Base-by-base conservation (phyloP, 2,329 filamentous ascomycete genomes). In the Alternaria sp. region DNA sequence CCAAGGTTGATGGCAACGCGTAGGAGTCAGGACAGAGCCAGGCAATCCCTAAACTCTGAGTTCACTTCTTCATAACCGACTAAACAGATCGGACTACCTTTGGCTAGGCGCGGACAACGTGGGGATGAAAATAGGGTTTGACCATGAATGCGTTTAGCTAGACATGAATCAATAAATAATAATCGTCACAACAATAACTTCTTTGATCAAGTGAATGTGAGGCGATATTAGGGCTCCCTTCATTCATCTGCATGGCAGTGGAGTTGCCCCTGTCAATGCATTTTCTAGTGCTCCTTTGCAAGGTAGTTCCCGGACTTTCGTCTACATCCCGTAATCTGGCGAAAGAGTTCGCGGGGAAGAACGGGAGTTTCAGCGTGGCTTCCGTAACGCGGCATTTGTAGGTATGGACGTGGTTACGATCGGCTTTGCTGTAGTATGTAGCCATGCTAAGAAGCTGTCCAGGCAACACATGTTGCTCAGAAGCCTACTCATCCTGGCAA, bases 1-100 rank as follows among this genome's bases (percentile, higher is more conserved):
- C 77, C 72, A 79, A 79, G 75, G 71, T 78, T 58, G 77, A 79
- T 61, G 76, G 77, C 59, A 78, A 78, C 65, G 77, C 77, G 67
- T 79, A 78, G 72, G 70, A 77, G 71, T 76, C 69, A 75, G 73
- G 71, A 76, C 72, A 62, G 74, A 76, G 69, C 69, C 69, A 68
- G 68, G 68, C 66, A 51, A 69, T 59, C 63, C 70, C 73, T 57
- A 75, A 72, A 69, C 68, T 77, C 56, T 77, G 51, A 73, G 31
- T 49, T 54, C 56, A 51, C 50, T 50, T 54, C 37, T 46, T 55
- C 40, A 58, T 39, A 21, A 53, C 46, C 39, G 40, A 56, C 50
- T 46, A 36, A 55, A 40, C 46, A 21, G 46, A 41, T 17, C 29
- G 51, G 29, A 28, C 58, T 49, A 39, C 40, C 33, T 55, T 51